Evolutionary conservation across 2,329 filamentous ascomycete species (phyloP).

Genomic region (Byssoonygena ceratinophila): DNA sequence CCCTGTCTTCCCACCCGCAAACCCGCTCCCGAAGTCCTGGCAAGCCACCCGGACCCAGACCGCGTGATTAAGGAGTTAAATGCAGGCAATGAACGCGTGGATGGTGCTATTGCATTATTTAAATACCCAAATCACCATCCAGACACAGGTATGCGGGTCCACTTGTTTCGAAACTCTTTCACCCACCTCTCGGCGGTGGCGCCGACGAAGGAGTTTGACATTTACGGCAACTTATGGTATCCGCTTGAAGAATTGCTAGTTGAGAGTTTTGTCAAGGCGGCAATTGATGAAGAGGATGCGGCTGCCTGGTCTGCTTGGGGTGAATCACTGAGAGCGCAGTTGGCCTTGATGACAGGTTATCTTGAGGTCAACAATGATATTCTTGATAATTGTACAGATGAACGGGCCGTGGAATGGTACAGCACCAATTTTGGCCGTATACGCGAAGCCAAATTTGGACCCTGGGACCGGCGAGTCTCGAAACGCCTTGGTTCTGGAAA

Average conservation of each 20-base stretch:
- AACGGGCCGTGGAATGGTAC: conserved; percentile 22
- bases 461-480: conserved; percentile 19
- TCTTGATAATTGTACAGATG: conserved; percentile 22
- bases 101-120: conserved; percentile 20
- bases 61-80: conserved; percentile 20
- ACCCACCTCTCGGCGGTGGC: conserved; percentile 10
- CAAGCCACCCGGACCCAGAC: conserved; percentile 8
- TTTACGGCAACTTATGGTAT: conserved; percentile 18
- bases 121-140: conserved; percentile 19
- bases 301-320: conserved; percentile 19
- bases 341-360: conserved; percentile 23
- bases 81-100: conserved; percentile 19
- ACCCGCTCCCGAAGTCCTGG: conserved; percentile 13
- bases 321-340: conserved; percentile 18
- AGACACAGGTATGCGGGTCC: conserved; percentile 10
- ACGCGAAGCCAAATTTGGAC: conserved; percentile 19
- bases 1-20: conserved; percentile 19
- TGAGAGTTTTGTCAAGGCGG: conserved; percentile 22
- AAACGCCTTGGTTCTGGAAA: conserved; percentile 22
- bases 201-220: conserved; percentile 14
- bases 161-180: conserved; percentile 18
- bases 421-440: conserved; percentile 24
- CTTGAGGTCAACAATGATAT: conserved; percentile 22
- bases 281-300: conserved; percentile 20
- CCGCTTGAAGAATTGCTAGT: conserved; percentile 18